Evolutionary conservation across 2,329 filamentous ascomycete species (phyloP), one percentile per base, ranked within the genome.

Genomic region (Chrysoporthe cubensis): DNA sequence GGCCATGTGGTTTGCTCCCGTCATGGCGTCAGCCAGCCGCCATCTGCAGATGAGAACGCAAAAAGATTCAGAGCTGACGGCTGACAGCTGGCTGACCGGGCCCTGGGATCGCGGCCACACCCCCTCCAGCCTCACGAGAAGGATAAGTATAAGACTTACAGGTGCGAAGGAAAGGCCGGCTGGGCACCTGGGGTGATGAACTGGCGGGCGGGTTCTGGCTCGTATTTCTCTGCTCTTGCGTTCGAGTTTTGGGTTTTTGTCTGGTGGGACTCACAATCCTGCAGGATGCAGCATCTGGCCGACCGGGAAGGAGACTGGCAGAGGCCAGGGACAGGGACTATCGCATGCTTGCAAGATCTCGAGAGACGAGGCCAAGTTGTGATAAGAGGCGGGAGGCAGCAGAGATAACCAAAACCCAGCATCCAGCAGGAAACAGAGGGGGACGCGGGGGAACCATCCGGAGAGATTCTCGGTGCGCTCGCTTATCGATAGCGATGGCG

Each of bases 401-500:
- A 26, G 26, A 26, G 26, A 26, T 26, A 26, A 26, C 26, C 26
- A 26, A 26, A 26, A 26, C 26, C 26, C 26, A 26, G 26, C 26
- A 26, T 26, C 26, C 26, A 26, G 26, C 26, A 26, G 26, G 26
- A 26, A 26, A 26, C 26, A 26, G 48, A 11, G 48, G 6, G 48
- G 48, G n/a, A 9, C 37, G 6, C 9, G 9, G 48, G 4, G 11
- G n/a, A 7, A 32, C 4, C 9, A 52, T 13, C 26, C 26, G 50
- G 50, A 26, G 50, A 54, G 50, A 54, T 21, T 54, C 50, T 54
- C 50, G n/a, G 34, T 43, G 37, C 42, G 40, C 57, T 60, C 42
- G 40, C 57, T 60, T 60, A 60, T 60, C 57, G 57, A 60, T 60
- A 60, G 57, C 57, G 57, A 60, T 60, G 44, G 57, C 57, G 40